These are phyloP conservation scores for Ophiocordyceps camponoti-floridani DNA, from an alignment of 2,329 filamentous ascomycete genomes.

Conservation along the genomic window DNA sequence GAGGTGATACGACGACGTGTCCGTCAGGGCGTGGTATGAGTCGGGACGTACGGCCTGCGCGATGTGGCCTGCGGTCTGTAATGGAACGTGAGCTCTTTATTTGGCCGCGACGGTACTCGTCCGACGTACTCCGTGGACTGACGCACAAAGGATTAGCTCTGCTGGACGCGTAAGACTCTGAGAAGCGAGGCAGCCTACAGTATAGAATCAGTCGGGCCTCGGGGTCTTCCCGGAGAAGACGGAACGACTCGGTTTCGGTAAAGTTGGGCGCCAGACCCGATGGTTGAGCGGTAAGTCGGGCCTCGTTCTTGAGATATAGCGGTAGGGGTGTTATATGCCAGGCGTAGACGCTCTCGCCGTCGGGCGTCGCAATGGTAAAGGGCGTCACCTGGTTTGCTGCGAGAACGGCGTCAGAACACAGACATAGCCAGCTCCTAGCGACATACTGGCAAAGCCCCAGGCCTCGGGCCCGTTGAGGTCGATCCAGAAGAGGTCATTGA, in stretches of 20 bases:
- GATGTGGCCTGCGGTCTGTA: slow-evolving; percentile 68
- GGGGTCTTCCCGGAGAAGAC: slow-evolving; percentile 43
- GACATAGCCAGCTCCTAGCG: not conserved
- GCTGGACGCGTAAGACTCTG: not conserved
- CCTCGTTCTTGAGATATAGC: slow-evolving; percentile 56
- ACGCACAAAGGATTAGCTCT: slow-evolving; percentile 13
- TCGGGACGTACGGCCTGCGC: slow-evolving; percentile 61
- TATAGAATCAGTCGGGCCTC: slow-evolving; percentile 45
- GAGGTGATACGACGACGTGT: slow-evolving; percentile 59
- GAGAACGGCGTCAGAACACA: not conserved
- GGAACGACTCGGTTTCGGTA: slow-evolving; percentile 37
- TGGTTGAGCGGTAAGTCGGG: slow-evolving; percentile 33
- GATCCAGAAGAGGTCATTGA: slow-evolving; percentile 55
- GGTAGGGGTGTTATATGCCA: slow-evolving; percentile 81
- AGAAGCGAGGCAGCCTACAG: slow-evolving; percentile 19
- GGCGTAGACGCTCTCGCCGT: slow-evolving; percentile 63
- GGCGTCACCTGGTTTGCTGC: slow-evolving; percentile 75
- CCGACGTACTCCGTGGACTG: slow-evolving; percentile 38
- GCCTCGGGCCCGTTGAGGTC: slow-evolving; percentile 60
- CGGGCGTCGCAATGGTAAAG: slow-evolving; percentile 57
- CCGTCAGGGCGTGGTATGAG: slow-evolving; percentile 60
- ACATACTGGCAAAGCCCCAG: slow-evolving; percentile 69
- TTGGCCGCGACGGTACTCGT: not conserved
- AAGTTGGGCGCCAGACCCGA: slow-evolving; percentile 34
- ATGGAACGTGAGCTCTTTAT: slow-evolving; percentile 2